A percentile compares a stretch with the other conserved stretches of the same genome.
phyloP scores from a whole-genome alignment of 208 protist genomes.

The Trypanosoma grayi region DNA sequence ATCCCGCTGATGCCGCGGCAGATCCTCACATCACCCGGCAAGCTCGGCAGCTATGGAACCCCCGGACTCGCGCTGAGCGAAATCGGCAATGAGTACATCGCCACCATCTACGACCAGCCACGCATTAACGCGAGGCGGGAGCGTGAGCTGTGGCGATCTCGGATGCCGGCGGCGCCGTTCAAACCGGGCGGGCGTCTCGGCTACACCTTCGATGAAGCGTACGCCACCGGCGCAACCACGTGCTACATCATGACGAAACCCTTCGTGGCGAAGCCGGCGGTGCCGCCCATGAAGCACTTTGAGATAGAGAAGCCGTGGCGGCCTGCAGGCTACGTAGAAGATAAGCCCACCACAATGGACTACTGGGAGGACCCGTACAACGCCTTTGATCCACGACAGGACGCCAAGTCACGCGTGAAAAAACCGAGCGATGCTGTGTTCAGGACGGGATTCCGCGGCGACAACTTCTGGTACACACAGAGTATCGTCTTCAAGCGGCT shows the following conservation, averaged over 20 bases:
- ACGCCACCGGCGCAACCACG: constrained; percentile 54
- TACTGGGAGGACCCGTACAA: constrained; percentile 88
- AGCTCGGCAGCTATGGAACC: constrained; percentile 72
- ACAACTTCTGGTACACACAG: constrained; percentile 87
- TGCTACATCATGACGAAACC: constrained; percentile 84
- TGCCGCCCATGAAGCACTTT: constrained; percentile 46
- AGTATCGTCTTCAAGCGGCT: constrained; percentile 87
- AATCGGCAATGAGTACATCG: constrained; percentile 78
- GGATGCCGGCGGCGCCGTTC: constrained; percentile 76
- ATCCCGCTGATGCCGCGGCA: constrained; percentile 42
- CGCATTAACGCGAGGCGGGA: constrained; percentile 56
- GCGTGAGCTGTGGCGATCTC: constrained; percentile 42
- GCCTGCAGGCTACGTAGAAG: constrained; percentile 72
- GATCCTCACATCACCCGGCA: constrained; percentile 76
- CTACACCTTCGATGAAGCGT: constrained; percentile 85
- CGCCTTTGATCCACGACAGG: constrained; percentile 75
- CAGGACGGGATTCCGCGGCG: constrained; percentile 47
- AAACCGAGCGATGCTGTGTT: constrained; percentile 67
- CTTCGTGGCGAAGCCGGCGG: constrained; percentile 51
- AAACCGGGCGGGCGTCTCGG: constrained; percentile 57
- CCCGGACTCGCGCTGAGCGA: constrained; percentile 48
- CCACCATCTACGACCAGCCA: constrained; percentile 76
- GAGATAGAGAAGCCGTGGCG: constrained; percentile 62
- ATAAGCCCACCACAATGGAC: constrained; percentile 65
- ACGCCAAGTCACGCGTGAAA: constrained; percentile 72